phyloP scores from a whole-genome alignment of 2,329 filamentous ascomycete species.

The Alternaria triticina region DNA sequence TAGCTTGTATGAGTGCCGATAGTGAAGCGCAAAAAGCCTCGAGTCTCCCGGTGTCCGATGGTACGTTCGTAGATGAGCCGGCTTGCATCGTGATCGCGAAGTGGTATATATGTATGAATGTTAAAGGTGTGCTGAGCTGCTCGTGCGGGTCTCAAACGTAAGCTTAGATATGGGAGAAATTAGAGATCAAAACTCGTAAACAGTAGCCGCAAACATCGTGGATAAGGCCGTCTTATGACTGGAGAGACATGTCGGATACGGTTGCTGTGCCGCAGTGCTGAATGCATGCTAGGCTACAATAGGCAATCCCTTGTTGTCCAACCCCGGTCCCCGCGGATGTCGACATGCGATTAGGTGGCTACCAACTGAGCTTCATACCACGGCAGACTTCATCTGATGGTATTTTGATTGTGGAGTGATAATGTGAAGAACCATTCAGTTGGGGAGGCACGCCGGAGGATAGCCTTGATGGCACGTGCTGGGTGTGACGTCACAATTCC shows the following conservation, averaged over 20 bases:
- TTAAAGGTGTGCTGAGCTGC: not conserved
- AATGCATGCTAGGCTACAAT: not conserved
- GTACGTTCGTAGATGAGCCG: not conserved
- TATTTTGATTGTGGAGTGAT: not conserved
- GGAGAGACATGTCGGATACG: not conserved
- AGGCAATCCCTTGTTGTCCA: not conserved
- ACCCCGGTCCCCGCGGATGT: not conserved
- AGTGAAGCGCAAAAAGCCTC: not conserved
- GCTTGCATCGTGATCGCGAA: not conserved
- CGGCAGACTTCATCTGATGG: not conserved
- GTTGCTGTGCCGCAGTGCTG: not conserved
- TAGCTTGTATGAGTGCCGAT: not conserved
- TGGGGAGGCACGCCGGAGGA: not conserved
- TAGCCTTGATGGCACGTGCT: not conserved
- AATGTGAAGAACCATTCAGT: not conserved
- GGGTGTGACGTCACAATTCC: not conserved
- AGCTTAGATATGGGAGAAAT: not conserved
- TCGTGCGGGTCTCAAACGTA: not conserved
- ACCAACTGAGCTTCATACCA: not conserved
- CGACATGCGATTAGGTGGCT: not conserved
- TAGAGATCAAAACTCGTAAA: not conserved
- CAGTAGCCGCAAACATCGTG: not conserved
- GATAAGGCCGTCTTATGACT: not conserved
- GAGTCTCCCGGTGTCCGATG: not conserved
- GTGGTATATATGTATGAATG: not conserved